These are phyloP conservation scores for Suillus subluteus DNA, from an alignment of 768 basidiomycete genomes.

Conservation along the genomic window DNA sequence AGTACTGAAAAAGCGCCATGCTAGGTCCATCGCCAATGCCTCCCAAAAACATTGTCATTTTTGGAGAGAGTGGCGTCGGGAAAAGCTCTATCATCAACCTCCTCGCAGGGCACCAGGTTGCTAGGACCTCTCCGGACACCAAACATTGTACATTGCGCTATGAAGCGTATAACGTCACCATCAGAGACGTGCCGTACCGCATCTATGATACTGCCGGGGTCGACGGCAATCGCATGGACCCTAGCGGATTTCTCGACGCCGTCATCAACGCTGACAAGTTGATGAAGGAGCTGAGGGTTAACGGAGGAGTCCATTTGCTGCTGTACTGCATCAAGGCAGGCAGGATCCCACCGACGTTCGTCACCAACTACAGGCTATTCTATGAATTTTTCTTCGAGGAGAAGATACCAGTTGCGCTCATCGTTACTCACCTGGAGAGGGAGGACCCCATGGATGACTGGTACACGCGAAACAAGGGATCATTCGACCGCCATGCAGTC, in stretches of 20 bases:
- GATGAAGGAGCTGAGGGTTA: constrained; percentile 31
- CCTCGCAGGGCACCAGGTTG: constrained; percentile 31
- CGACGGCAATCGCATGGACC: constrained; percentile 2
- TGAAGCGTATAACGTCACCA: constrained; percentile 27
- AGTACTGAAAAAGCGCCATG: neutral
- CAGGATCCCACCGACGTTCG: constrained; percentile 26
- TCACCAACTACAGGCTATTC: constrained; percentile 38
- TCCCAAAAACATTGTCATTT: constrained; percentile 20
- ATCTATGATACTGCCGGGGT: constrained; percentile 12
- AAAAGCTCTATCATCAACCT: constrained; percentile 23
- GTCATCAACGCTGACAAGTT: constrained; percentile 33
- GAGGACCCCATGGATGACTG: constrained; percentile 25
- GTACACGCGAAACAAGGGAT: constrained; percentile 22
- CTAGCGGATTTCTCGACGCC: constrained; percentile 25
- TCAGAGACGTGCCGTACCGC: constrained; percentile 23
- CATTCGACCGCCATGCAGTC: constrained; percentile 8
- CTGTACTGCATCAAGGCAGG: constrained; percentile 36
- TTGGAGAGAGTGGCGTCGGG: constrained; percentile 10
- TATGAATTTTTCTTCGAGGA: constrained; percentile 42
- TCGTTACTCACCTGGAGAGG: constrained; percentile 35
- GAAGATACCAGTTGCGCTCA: constrained; percentile 36
- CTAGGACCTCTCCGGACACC: constrained; percentile 37
- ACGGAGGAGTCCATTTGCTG: constrained; percentile 32
- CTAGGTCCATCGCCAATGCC: neutral
- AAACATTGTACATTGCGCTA: constrained; percentile 40